Conservation (phyloP, 768 basidiomycete species). For the Amanita phalloides region DNA sequence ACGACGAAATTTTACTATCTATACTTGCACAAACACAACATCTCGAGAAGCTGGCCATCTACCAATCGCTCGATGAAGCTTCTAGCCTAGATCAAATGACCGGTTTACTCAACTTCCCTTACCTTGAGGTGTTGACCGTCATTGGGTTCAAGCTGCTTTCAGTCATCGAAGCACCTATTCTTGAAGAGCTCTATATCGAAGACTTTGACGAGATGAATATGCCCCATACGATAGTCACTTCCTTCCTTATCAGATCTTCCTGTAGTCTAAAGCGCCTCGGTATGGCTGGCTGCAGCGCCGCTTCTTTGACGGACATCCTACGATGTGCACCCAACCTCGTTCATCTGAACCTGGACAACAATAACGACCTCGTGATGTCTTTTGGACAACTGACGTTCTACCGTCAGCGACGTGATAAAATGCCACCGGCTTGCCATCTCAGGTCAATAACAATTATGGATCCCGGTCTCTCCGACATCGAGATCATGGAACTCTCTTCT, state of each 20-base stretch:
- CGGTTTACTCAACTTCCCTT: not conserved
- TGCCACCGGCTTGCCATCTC: not conserved
- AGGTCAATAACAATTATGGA: not conserved
- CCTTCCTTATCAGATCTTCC: conserved; percentile 1
- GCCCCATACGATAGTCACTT: not conserved
- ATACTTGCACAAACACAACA: not conserved
- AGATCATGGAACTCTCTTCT: not conserved
- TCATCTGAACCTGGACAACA: not conserved
- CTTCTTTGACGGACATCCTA: not conserved
- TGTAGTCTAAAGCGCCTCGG: not conserved
- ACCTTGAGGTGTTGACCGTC: not conserved
- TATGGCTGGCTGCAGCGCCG: not conserved
- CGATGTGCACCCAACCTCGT: not conserved
- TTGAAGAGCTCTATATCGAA: conserved; percentile 2
- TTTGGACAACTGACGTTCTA: not conserved
- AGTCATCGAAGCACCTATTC: not conserved
- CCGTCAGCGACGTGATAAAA: not conserved
- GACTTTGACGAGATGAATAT: not conserved
- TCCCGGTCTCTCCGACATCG: not conserved
- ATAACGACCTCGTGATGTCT: not conserved
- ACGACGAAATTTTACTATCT: not conserved
- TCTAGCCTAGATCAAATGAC: not conserved
- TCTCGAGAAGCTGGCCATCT: conserved; percentile 1
- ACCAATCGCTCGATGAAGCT: not conserved
- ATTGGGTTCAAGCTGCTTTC: not conserved